Base-by-base conservation (phyloP, 176 grass and related monocot species). In the Zoysia pacifica region DNA sequence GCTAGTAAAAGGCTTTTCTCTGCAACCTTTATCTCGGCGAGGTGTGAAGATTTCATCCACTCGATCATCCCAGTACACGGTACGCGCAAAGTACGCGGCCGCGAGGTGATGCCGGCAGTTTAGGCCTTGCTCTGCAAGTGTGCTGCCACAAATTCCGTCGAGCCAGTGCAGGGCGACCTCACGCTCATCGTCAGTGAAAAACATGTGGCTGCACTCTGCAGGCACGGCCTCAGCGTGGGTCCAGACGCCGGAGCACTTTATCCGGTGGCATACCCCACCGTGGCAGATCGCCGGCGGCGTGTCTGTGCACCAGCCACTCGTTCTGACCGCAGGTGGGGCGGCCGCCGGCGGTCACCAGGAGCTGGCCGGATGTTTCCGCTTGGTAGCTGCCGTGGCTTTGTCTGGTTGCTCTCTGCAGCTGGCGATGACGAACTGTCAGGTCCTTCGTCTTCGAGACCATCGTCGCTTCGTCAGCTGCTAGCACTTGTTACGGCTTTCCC, bases 391-490 rank as follows among this genome's bases (percentile, higher is more conserved):
- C 14, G 52, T 52, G 1, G 1, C 28, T 58, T 18, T 28, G 68
- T 10, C 11, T 10, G 15, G 54, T 15, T 9, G 10, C 18, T 59
- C 51, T 11, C 36, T 1, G 38, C 35, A 45, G 68, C 65, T 48
- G 69, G 60, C 76, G 61, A 18, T 41, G 46, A n/a, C 62, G 37
- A 75, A 13, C n/a, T 69, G 46, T 47, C 7, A 62, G 11, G 70
- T 47, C 10, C 6, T 4, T 48, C 45, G 16, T 60, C 56, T 8
- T 89, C 13, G 81, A 65, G 11, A 11, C 18, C 9, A 58, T 63
- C 87, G 82, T 79, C 69, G 36, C 44, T 36, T 73, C 77, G 73
- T 63, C 81, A 62, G 45, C 74, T 69, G 65, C 41, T 56, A 20
- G 7, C 54, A 2, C 59, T 35, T 52, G 64, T 11, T 51, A 7